These are phyloP conservation scores for Aspergillus bridgeri DNA, from an alignment of 495 filamentous ascomycete species.

Conservation along the genomic window DNA sequence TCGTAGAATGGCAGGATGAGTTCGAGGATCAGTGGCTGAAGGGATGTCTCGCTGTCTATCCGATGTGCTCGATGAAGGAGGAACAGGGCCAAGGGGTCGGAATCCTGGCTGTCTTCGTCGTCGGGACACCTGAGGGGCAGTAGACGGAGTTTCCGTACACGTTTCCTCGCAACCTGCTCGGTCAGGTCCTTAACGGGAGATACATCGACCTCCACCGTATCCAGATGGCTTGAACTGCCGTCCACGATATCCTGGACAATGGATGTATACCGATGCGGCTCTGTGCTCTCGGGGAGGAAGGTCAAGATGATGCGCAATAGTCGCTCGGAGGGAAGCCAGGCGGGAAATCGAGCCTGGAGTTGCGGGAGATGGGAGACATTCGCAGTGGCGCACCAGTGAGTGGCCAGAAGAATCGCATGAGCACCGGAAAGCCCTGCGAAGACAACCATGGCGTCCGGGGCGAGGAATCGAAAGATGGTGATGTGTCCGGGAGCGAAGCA, in stretches of 20 bases:
- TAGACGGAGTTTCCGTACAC: conserved; percentile 67
- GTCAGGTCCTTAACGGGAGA: conserved; percentile 59
- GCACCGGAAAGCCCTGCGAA: conserved; percentile 43
- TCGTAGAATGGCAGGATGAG: conserved; percentile 74
- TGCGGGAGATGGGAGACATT: conserved; percentile 60
- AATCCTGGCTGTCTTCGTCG: conserved; percentile 38
- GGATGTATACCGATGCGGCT: conserved; percentile 59
- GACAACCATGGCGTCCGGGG: conserved; percentile 33
- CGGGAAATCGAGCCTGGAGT: conserved; percentile 56
- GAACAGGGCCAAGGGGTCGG: conserved; percentile 59
- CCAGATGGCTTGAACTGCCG: conserved; percentile 30
- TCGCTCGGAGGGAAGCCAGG: conserved; percentile 61
- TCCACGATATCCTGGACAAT: conserved; percentile 55
- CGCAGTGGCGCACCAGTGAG: conserved; percentile 42
- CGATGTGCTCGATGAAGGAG: conserved; percentile 70
- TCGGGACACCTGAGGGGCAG: conserved; percentile 54
- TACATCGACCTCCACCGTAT: conserved; percentile 46
- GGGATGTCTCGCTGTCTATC: conserved; percentile 75
- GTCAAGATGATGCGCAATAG: conserved; percentile 79
- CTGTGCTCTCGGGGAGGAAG: conserved; percentile 74
- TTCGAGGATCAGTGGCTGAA: conserved; percentile 67
- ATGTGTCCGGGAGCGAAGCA: conserved; percentile 14
- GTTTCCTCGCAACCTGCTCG: conserved; percentile 62
- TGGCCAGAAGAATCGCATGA: conserved; percentile 48
- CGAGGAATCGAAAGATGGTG: conserved; percentile 14